phyloP scores from a whole-genome alignment of 208 protist genomes.

The Acanthamoeba lenticulata region DNA sequence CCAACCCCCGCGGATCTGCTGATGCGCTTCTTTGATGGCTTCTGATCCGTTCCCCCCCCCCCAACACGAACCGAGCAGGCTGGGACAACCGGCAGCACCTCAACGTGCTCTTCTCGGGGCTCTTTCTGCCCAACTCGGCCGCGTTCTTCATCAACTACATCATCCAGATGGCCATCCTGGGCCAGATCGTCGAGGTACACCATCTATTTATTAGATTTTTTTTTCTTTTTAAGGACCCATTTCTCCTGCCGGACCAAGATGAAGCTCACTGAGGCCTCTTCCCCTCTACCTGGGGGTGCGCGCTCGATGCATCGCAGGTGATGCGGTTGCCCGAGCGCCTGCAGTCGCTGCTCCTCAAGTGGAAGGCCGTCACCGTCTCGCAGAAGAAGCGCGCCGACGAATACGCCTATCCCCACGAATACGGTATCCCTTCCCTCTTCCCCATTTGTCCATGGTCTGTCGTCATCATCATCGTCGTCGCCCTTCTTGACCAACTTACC shows the following conservation, averaged over 20 bases:
- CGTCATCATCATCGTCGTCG: no score
- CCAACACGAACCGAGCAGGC: neutral
- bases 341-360: slow-evolving; percentile 37
- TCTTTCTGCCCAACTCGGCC: slow-evolving; percentile 58
- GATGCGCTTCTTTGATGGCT: neutral
- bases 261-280: no score
- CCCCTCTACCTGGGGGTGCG: neutral
- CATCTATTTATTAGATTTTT: neutral
- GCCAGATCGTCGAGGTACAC: slow-evolving; percentile 50
- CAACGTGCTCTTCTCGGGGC: slow-evolving; percentile 3
- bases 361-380: slow-evolving; percentile 45
- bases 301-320: neutral
- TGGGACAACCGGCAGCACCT: slow-evolving; percentile 43
- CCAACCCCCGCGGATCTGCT: neutral
- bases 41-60: neutral
- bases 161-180: slow-evolving; percentile 58
- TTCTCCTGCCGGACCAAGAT: no score
- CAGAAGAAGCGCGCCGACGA: slow-evolving; percentile 39
- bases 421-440: neutral
- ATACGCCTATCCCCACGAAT: slow-evolving; percentile 65
- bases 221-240: no score
- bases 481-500: no score
- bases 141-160: slow-evolving; percentile 69
- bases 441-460: no score
- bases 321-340: slow-evolving; percentile 62